Conservation (phyloP, 192 early-diverging fungal species). For the Obelidium mucronatum region DNA sequence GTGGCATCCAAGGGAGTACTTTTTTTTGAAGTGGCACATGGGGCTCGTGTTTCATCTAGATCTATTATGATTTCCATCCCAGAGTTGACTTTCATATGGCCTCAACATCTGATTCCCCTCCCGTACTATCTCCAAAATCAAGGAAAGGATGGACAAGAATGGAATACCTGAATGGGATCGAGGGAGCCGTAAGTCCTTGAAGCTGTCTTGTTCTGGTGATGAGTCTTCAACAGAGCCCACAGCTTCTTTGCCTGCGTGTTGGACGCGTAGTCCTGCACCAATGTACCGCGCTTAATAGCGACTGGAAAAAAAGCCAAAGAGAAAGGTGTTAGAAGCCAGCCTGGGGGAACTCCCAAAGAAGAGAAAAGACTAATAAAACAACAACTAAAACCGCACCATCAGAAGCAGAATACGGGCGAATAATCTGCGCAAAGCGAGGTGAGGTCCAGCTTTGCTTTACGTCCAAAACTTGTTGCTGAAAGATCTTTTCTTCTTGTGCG, state of each 20-base stretch:
- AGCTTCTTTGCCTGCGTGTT: constrained; percentile 92
- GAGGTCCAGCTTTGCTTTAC: constrained; percentile 91
- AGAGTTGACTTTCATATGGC: no score
- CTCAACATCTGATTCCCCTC: no score
- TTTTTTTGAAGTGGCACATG: no score
- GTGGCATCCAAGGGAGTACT: no score
- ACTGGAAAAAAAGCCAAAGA: constrained; percentile 51
- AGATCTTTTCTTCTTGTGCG: constrained; percentile 63
- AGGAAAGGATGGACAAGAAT: no score
- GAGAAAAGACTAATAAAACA: background rate
- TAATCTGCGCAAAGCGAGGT: constrained; percentile 81
- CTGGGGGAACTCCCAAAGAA: background rate
- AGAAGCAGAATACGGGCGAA: constrained; percentile 79
- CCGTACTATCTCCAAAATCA: no score
- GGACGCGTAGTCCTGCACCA: constrained; percentile 78
- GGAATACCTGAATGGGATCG: constrained; percentile 79
- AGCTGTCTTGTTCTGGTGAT: constrained; percentile 79
- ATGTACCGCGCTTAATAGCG: constrained; percentile 86
- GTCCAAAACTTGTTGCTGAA: constrained; percentile 80
- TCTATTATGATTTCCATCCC: no score
- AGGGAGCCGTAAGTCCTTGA: constrained; percentile 95
- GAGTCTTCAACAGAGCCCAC: constrained; percentile 80
- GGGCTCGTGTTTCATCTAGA: no score
- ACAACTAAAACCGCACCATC: constrained; percentile 46
- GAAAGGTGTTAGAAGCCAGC: background rate